Evolutionary conservation across 306 rosid species (phyloP), one percentile per base, ranked within the genome.

Genomic region (Erythrophleum fordii): DNA sequence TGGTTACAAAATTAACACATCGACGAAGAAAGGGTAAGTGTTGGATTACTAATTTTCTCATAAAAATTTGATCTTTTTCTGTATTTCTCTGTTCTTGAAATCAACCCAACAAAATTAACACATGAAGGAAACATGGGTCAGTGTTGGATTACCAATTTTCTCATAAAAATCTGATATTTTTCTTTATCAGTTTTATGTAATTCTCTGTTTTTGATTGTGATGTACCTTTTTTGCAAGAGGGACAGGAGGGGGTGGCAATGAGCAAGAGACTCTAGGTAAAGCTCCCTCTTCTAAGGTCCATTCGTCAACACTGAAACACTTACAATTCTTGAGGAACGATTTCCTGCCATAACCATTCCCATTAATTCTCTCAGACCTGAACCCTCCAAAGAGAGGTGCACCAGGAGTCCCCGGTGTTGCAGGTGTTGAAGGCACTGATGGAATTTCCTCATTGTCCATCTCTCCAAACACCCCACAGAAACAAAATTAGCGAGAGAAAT

Each of bases 331-430:
- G 45, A 88, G 91, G 17, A 94, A 83, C 25, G 97, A 85, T 44
- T 90, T 90, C 73, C 71, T 88, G 52, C 80, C 80, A 75, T 82
- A 79, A 48, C 85, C 87, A 56, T 76, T 73, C 1, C 65, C 67
- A 37, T 20, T 35, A 53, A 4, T 82, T 79, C 66, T 83, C 65
- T 83, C 85, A 42, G 76, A 74, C 81, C 61, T 90, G 81, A 85
- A 85, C 14, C 93, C 86, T 37, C 93, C 90, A 82, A 92, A 92
- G 42, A 92, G 89, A 77, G 97, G 95, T 42, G 87, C 92, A 53
- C 93, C 97, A 12, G 92, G 97, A 49, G 95, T 92, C 2, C 93
- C 92, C 75, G 97, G 97, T 62, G 97, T 90, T 31, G 87, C 91
- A 45, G 92, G 95, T 20, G 91, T 88, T n/a, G 93, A 87, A 14